Evolutionary conservation across 768 basidiomycete species (phyloP), one percentile per base, ranked within the genome.

Genomic region (Suillus discolor): DNA sequence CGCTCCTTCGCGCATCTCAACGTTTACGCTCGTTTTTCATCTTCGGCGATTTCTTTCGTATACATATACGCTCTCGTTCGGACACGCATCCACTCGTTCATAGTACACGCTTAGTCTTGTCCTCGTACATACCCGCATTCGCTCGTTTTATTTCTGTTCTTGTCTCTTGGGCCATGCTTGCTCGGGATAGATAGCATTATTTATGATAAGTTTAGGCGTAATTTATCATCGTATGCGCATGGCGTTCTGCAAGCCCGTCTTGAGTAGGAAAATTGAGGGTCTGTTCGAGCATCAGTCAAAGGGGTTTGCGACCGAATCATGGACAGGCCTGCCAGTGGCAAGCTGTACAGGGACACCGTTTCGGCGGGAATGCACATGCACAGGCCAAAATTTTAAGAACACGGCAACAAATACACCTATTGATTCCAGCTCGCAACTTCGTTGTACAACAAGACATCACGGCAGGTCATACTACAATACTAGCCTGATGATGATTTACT

Each of bases 171-270:
- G 36, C 54, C n/a, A 36, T 55, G 6, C 54, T 55, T 34, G 31
- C 31, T n/a, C 6, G 11, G 54, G 34, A 34, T 55, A 34, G 20
- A 55, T 55, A 13, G 34, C 54, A n/a, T 55, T 55, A 55, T 55
- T 55, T 55, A 54, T 54, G 51, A 53, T 20, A 31, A 18, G 53
- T 31, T 31, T 54, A 34, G 54, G 54, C n/a, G 36, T 55, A 55
- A 55, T 55, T 55, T 55, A 55, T 55, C 20, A n/a, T 36, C 20
- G 3, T 55, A 55, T 55, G 34, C 54, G 36, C 36, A 55, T 55
- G 34, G 34, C 34, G 1, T 36, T 55, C 6, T 34, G 7, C 36
- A 38, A 38, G 31, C 12, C 18, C 11, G 18, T 55, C 2, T 55
- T 34, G 54, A 38, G 20, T n/a, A 11, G 11, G 31, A 20, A 6